Evolutionary conservation across 805 yeast species (phyloP), one percentile per base, ranked within the genome.

Genomic region (Ogataea salicorniae): DNA sequence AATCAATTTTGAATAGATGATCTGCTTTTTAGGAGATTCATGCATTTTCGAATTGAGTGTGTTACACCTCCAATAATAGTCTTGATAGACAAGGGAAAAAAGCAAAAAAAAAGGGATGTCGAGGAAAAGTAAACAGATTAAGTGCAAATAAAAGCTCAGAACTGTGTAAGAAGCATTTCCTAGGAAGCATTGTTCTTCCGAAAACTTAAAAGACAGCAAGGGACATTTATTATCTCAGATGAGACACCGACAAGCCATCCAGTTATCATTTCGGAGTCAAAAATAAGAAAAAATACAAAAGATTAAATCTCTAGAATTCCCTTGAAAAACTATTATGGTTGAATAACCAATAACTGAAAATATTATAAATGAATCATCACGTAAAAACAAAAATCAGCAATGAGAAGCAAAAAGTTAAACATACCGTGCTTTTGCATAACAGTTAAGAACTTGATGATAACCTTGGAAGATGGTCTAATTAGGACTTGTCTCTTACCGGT

Each of bases 401-500:
- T 17, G 49, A n/a, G 38, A 38, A 23, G 29, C 33, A 29, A 40
- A n/a, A 20, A 38, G 9, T 17, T 2, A 46, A 40, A 76, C 81
- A 62, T 74, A 77, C 97, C 97, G 76, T 91, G 97, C 80, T 83
- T 90, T 83, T 91, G 98, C 88, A 91, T 91, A 67, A 91, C 98
- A 71, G 88, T 81, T 74, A 91, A 81, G 79, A 90, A 92, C 80
- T 90, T 92, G 86, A 91, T 81, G 80, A 91, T 90, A 69, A 91
- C 98, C 85, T 91, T 91, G 71, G 97, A 91, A 49, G 97, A 89
- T 63, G 98, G 98, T 84, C 97, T 88, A 77, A 91, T 84, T 71
- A 91, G 78, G 66, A 91, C 97, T 81, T 91, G 98, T 81, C 98
- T 87, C 82, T 91, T 92, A 77, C 98, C 98, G 75, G 97, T 84